Conservation (phyloP, 2,329 filamentous ascomycete genomes). For the Trichoderma lentiforme region DNA sequence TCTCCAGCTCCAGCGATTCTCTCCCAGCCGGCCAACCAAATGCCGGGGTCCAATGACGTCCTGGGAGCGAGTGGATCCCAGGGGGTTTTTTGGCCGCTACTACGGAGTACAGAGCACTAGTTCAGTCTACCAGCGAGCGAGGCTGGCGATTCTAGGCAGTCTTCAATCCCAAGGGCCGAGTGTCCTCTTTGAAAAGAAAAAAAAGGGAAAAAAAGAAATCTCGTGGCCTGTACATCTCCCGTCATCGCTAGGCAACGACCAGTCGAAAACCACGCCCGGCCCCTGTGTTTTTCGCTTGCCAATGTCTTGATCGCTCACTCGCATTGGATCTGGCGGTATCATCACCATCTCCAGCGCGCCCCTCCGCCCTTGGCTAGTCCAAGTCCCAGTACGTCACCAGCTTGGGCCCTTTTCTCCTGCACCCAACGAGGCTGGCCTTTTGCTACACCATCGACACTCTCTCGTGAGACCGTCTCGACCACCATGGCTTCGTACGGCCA, state of each 20-base stretch:
- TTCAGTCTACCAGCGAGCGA: background rate
- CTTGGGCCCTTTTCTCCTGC: background rate
- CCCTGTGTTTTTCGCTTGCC: background rate
- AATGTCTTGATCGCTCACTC: slow-evolving; percentile 12
- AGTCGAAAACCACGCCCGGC: background rate
- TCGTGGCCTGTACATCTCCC: background rate
- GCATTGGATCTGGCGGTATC: slow-evolving; percentile 5
- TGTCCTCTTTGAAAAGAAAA: background rate
- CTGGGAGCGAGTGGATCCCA: background rate
- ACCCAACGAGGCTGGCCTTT: slow-evolving; percentile 6
- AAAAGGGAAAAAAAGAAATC: background rate
- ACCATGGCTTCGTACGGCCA: slow-evolving; percentile 39
- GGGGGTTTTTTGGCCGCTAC: background rate
- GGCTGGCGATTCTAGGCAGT: slow-evolving; percentile 14
- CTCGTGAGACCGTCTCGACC: background rate
- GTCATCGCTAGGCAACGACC: background rate
- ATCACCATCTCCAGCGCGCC: slow-evolving; percentile 3
- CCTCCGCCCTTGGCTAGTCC: slow-evolving; percentile 14
- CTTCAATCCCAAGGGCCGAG: slow-evolving; percentile 10
- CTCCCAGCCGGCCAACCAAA: background rate
- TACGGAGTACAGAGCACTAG: background rate
- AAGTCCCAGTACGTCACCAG: slow-evolving; percentile 13
- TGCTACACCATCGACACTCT: slow-evolving; percentile 4
- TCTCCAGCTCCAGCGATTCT: background rate
- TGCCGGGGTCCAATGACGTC: background rate